Percentiles rank a stretch among this genome's conserved stretches.
phyloP scores from a whole-genome alignment of 148 eudicot species.

The Vaccinium macrocarpon region DNA sequence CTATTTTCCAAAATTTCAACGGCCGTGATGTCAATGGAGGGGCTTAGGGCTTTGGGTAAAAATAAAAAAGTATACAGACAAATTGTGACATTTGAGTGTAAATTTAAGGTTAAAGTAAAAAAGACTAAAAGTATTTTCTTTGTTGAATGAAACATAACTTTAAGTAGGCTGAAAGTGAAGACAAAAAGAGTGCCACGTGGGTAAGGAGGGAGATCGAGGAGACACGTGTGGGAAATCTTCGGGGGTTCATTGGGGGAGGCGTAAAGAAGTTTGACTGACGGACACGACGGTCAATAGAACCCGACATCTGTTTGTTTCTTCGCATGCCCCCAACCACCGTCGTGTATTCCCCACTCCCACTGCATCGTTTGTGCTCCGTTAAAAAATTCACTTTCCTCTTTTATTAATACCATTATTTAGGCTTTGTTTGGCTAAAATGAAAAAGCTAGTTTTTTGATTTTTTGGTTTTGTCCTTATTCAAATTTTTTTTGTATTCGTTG shows the following conservation, averaged over 20 bases:
- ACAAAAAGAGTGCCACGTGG: not conserved
- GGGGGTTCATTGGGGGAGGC: not conserved
- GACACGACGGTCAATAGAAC: conserved; percentile 14
- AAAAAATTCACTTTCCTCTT: no score
- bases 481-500: no score
- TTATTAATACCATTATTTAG: no score
- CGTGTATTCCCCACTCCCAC: not conserved
- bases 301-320: conserved; percentile 12
- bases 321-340: not conserved
- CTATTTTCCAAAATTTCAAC: not conserved
- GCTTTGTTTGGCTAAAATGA: no score
- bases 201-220: not conserved
- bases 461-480: no score
- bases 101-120: no score
- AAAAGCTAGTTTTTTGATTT: no score
- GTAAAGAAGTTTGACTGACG: not conserved
- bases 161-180: not conserved
- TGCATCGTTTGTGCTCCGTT: not conserved
- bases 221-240: conserved; percentile 13
- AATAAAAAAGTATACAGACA: no score
- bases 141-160: no score
- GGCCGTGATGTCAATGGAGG: not conserved
- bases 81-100: no score
- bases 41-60: not conserved
- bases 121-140: no score